Conservation (phyloP, 495 filamentous ascomycete species). For the Stereocaulon alpinum region DNA sequence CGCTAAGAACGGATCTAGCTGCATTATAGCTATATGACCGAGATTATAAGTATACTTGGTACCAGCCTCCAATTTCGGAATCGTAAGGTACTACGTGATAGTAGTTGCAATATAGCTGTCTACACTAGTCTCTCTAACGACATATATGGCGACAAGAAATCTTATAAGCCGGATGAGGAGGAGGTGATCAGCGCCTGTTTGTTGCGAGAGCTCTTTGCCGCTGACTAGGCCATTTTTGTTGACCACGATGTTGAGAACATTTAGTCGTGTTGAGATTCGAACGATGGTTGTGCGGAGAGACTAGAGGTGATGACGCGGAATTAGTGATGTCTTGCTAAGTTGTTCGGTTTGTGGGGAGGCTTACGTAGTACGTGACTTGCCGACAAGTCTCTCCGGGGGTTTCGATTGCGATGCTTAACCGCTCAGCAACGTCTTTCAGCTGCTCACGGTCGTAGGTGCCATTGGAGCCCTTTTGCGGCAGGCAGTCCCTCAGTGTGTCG, state of each 20-base stretch:
- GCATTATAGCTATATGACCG: constrained; percentile 23
- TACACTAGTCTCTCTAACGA: constrained; percentile 10
- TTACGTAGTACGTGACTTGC: background rate
- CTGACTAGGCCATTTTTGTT: constrained; percentile 3
- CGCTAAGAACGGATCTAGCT: constrained; percentile 32
- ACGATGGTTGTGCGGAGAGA: background rate
- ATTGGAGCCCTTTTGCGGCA: background rate
- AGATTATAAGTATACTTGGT: constrained; percentile 28
- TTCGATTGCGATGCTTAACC: background rate
- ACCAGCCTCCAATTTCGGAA: constrained; percentile 12
- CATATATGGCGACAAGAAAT: constrained; percentile 13
- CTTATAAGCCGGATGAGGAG: constrained; percentile 16
- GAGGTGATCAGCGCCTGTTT: constrained; percentile 6
- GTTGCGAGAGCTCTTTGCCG: constrained; percentile 6
- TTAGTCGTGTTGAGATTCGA: background rate
- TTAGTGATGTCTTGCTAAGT: background rate
- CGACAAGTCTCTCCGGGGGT: background rate
- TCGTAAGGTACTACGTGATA: constrained; percentile 15
- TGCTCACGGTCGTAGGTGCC: background rate
- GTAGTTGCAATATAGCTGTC: constrained; percentile 15
- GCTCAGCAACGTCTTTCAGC: background rate
- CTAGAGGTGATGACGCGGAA: background rate
- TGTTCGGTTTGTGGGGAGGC: too few species aligned
- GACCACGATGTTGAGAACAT: constrained; percentile 14
- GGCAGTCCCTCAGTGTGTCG: background rate